Evolutionary conservation across 495 filamentous ascomycete genomes (phyloP), one percentile per base, ranked within the genome.

Genomic region (Hypoxylon perforatum): DNA sequence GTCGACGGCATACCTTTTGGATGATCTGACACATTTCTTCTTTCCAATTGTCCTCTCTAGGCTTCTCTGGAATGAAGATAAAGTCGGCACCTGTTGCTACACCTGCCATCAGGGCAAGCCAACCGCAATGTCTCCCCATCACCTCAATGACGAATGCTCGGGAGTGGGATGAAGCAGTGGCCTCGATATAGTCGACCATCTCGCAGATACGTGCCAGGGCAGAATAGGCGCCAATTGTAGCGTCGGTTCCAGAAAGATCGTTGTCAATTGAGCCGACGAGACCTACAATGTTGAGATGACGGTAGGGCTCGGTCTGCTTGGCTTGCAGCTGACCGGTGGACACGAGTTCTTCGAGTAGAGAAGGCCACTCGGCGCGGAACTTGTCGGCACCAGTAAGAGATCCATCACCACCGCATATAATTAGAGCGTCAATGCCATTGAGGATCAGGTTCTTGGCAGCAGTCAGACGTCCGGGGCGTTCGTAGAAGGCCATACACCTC

Each of bases 81-180:
- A 96, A 99, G 77, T 99, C 96, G 4, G 96, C 94, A 23, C 95
- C 96, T 2, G 92, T 96, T 60, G 92, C 93, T 51, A 98, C 92
- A 60, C 93, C 95, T 11, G 96, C 91, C 93, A 97, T 97, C 45
- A 99, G 82, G 42, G 95, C 96, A 50, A 99, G 81, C 96, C 96
- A 99, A 39, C 96, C 96, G 72, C 96, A 99, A 78, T 98, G 94
- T 57, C 96, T 87, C n/a, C 96, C 96, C 96, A 99, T 99, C 47
- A 98, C 96, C 76, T 98, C 96, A 69, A 99, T 90, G 25, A 99
- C 94, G 76, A 99, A 99, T 38, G 96, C 96, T 67, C 96, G 84
- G 57, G 97, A 96, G 78, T 98, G 96, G n/a, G 92, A 97, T 36
- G 88, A 92, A 6, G 96, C 96, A 1, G 96, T 99, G 30, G 95